Evolutionary conservation across 2,329 filamentous ascomycete genomes (phyloP), one percentile per base, ranked within the genome.

Genomic region (Xylaria sp.): DNA sequence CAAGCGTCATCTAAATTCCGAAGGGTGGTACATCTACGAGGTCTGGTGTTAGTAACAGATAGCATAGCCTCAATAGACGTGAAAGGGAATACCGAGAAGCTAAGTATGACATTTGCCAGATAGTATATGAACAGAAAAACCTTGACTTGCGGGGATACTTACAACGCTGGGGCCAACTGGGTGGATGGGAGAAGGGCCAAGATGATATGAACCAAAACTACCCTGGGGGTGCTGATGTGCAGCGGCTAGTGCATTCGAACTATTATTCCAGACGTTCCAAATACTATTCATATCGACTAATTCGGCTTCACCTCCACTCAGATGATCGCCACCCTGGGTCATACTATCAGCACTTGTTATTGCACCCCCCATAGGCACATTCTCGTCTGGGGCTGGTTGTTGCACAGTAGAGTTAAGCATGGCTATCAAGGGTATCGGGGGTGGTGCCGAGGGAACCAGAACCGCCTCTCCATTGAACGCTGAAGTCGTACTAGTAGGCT

Each of bases 361-460:
- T 12, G 65, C 68, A 40, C 65, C 69, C 51, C 63, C 71, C 40
- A 73, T 54, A 14, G 73, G 70, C 8, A 72, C 60, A 17, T 68
- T 73, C 33, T 68, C 72, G 40, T 75, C 73, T 7, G 73, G 73
- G 35, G 72, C 75, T 6, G 72, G 73, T 51, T 74, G 73, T 52
- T 75, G 73, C 21, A 73, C 66, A 38, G 64, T 63, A 5, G 69
- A 65, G 2, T 67, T 63, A 54, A 75, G 68, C 43, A 74, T 67
- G 4, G 70, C 53, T 1, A 70, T 63, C 5, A 66, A 43, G 14
- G 62, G 43, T 33, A 68, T 37, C 4, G 65, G 60, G 4, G 61
- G 64, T 25, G 47, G 57, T 2, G 63, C 46, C 3, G 52, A 49
- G 21, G 66, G 15, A 11, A 56, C 51, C 19, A 69, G 23, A 52